Evolutionary conservation across 495 filamentous ascomycete genomes (phyloP).

Genomic region (Aspergillus haitiensis): DNA sequence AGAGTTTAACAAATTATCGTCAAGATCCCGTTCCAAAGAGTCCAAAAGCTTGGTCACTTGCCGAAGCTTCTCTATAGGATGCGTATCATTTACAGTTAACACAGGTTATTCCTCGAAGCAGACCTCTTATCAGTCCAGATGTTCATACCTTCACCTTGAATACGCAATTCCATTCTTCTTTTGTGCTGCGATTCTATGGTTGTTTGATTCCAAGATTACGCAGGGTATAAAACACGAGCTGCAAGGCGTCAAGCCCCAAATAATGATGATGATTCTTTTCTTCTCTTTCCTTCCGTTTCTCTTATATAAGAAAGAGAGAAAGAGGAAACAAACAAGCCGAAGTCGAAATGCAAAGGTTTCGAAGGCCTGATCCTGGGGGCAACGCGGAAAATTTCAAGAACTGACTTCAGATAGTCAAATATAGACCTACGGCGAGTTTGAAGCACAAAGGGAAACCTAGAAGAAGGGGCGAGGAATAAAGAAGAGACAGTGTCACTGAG

Average conservation of each 20-base stretch:
- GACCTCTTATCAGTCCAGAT: constrained; percentile 2
- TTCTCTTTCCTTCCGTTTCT: no score
- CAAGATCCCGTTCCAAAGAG: constrained; percentile 58
- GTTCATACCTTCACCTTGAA: constrained; percentile 37
- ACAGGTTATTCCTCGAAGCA: not conserved
- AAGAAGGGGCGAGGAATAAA: not conserved
- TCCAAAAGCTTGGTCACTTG: constrained; percentile 62
- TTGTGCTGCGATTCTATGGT: not conserved
- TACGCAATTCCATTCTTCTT: constrained; percentile 29
- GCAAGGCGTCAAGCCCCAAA: no score
- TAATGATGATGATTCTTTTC: no score
- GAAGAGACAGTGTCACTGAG: not conserved
- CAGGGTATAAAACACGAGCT: not conserved
- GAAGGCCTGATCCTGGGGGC: no score
- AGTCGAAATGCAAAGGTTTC: no score
- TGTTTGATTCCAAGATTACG: not conserved
- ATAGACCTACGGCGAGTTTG: not conserved
- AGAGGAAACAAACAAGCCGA: no score
- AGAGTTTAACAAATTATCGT: constrained; percentile 51
- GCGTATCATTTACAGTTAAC: constrained; percentile 16
- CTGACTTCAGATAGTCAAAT: no score
- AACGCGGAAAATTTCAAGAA: no score
- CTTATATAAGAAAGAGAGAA: no score
- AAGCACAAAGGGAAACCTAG: not conserved
- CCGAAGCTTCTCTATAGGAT: constrained; percentile 57